Base-by-base conservation (phyloP, 2,329 filamentous ascomycete genomes). In the Aspergillus arachidicola region DNA sequence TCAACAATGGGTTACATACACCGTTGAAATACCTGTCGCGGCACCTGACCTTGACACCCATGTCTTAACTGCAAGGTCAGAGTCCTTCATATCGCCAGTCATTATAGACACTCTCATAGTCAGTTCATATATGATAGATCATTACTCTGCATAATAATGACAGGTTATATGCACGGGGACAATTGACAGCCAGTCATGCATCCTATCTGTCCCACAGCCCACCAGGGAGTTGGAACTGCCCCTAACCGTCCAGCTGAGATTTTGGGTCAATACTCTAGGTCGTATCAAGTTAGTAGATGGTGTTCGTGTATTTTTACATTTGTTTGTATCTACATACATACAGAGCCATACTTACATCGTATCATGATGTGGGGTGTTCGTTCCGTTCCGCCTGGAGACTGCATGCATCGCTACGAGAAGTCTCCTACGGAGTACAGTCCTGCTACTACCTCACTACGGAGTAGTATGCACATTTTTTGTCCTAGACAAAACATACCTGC, bases 91-190 rank as follows among this genome's bases (percentile, higher is more conserved):
- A 50, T 50, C 26, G 30, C 26, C 46, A 30, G 26, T 50, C 16
- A 54, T 36, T 36, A 36, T 36, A 34, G 19, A 3, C 30, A 34
- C 3, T 23, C 4, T 36, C 30, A 16, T 14, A 34, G 32, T 26
- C 19, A 30, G 43, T 58, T 50, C n/a, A 50, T 23, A 58, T 58
- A 36, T 50, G 45, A 58, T 51, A 50, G 34, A 36, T 58, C 46
- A 54, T 41, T 36, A 34, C 19, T 41, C 58, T 54, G 58, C 48
- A 59, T 59, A 59, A 43, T 59, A 59, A 38, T 54, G 23, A 51
- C 46, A 55, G 32, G 32, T 59, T 30, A 43, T 59, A 59, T 59
- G 46, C 46, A 59, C 32, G 46, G 32, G 32, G 51, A 55, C 16
- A 26, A 23, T 16, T 59, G 46, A 59, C 57, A 36, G 34, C 23